Evolutionary conservation across 108 stramenopile genomes (phyloP).

Genomic region (Cyclostephanos invisitatus): DNA sequence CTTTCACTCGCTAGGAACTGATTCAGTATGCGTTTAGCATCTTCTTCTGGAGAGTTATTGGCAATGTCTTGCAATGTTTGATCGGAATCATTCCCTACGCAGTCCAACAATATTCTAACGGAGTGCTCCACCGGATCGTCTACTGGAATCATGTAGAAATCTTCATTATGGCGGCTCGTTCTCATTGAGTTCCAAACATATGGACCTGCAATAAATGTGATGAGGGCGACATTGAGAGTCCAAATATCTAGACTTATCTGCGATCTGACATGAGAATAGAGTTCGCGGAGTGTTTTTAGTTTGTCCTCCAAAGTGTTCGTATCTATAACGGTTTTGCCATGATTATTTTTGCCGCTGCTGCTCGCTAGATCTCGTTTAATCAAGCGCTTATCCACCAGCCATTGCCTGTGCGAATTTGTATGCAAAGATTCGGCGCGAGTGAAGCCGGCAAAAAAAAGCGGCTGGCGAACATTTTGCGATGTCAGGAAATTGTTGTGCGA

Average conservation of each 20-base stretch:
- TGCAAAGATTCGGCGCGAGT: background rate
- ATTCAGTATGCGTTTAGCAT: constrained; percentile 48
- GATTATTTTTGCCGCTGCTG: constrained; percentile 1
- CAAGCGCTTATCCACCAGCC: background rate
- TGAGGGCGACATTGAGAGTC: constrained; percentile 38
- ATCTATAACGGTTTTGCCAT: constrained; percentile 5
- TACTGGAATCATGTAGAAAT: constrained; percentile 45
- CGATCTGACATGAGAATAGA: constrained; percentile 25
- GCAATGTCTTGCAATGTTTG: constrained; percentile 11
- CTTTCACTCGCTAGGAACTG: constrained; percentile 41
- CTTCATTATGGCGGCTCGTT: constrained; percentile 31
- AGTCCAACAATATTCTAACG: constrained; percentile 46
- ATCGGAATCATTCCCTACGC: constrained; percentile 10
- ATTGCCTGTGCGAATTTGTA: constrained; percentile 1
- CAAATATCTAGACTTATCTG: constrained; percentile 46
- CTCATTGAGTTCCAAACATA: constrained; percentile 37
- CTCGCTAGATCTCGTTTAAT: constrained; percentile 6
- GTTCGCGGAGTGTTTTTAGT: constrained; percentile 23
- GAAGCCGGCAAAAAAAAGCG: background rate
- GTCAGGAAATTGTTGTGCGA: background rate
- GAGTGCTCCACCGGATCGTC: constrained; percentile 53
- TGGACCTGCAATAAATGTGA: constrained; percentile 40
- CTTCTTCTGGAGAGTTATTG: constrained; percentile 44
- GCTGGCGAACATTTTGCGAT: background rate
- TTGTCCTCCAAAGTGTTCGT: constrained; percentile 19